Percentiles rank a stretch among this genome's conserved stretches.
phyloP scores from a whole-genome alignment of 2,329 filamentous ascomycete genomes.

The Nemania diffusa region DNA sequence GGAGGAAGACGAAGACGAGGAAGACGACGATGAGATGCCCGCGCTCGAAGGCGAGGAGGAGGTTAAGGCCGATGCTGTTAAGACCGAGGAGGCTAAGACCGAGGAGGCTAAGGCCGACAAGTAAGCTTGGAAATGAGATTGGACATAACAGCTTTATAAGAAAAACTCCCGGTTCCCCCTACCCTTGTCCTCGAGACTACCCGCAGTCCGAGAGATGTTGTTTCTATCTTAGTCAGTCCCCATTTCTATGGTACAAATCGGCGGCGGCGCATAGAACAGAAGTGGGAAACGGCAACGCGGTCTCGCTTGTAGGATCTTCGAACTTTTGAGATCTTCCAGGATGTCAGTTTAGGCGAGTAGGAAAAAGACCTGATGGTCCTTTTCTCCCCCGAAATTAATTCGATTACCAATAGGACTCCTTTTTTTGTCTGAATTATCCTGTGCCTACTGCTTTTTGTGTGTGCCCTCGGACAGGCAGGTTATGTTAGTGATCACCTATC shows the following conservation, averaged over 20 bases:
- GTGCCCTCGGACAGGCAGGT: not conserved
- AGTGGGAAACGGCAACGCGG: slow-evolving; percentile 34
- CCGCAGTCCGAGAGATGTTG: slow-evolving; percentile 17
- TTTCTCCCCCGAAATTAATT: slow-evolving; percentile 27
- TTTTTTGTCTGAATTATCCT: not conserved
- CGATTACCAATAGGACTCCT: slow-evolving; percentile 13
- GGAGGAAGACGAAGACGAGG: slow-evolving; percentile 62
- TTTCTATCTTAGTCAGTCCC: slow-evolving; percentile 38
- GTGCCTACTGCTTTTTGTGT: not conserved
- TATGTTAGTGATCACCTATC: not conserved
- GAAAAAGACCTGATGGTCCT: slow-evolving; percentile 25
- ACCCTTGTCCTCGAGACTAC: slow-evolving; percentile 16
- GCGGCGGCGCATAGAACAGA: slow-evolving; percentile 37
- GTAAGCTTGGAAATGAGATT: slow-evolving; percentile 39
- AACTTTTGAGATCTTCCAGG: slow-evolving; percentile 16
- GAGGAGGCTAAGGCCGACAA: slow-evolving; percentile 42
- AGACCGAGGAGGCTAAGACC: slow-evolving; percentile 54
- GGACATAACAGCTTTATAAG: slow-evolving; percentile 15
- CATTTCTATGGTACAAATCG: slow-evolving; percentile 31
- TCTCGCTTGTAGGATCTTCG: slow-evolving; percentile 27
- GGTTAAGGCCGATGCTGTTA: slow-evolving; percentile 11
- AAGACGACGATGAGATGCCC: slow-evolving; percentile 85
- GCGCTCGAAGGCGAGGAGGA: slow-evolving; percentile 73
- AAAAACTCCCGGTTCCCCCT: slow-evolving; percentile 16
- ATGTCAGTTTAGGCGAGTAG: slow-evolving; percentile 29